Percentiles rank a stretch among this genome's conserved stretches.
These are phyloP conservation scores for Geotrichum aggregatum DNA, from an alignment of 1,139 yeast species.

Conservation along the genomic window DNA sequence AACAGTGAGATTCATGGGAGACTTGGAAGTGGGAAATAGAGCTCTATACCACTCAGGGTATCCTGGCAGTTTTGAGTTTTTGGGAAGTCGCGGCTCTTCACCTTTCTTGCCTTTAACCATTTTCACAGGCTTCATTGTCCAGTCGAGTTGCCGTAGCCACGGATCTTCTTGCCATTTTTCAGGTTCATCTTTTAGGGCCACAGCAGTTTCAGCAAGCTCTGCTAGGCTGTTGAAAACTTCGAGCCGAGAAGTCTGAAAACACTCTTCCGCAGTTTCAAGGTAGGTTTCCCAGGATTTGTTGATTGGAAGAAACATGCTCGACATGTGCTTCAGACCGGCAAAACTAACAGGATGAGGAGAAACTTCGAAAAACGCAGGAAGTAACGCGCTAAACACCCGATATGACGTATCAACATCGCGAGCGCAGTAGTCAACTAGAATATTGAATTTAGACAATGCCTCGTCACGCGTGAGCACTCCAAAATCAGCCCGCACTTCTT, in stretches of 20 bases:
- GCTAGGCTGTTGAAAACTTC: slow-evolving; percentile 58
- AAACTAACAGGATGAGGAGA: slow-evolving; percentile 95
- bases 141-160: slow-evolving; percentile 85
- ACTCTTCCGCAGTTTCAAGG: slow-evolving; percentile 60
- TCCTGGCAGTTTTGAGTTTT: slow-evolving; percentile 80
- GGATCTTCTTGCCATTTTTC: slow-evolving; percentile 54
- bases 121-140: slow-evolving; percentile 64
- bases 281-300: slow-evolving; percentile 69
- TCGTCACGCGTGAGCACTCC: slow-evolving; percentile 51
- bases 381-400: slow-evolving; percentile 60
- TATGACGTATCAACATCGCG: slow-evolving; percentile 75
- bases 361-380: slow-evolving; percentile 61
- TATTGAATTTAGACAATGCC: slow-evolving; percentile 54
- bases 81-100: slow-evolving; percentile 40
- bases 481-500: slow-evolving; percentile 63
- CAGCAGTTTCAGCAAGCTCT: slow-evolving; percentile 58
- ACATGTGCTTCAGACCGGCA: slow-evolving; percentile 76
- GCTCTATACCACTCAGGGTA: slow-evolving; percentile 92
- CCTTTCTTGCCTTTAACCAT: slow-evolving; percentile 66
- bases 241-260: slow-evolving; percentile 56
- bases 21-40: slow-evolving; percentile 50
- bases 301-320: slow-evolving; percentile 78
- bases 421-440: slow-evolving; percentile 76
- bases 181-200: slow-evolving; percentile 40
- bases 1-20: slow-evolving; percentile 56